Conservation (phyloP, 371 early-diverging fungal genomes). For the Mucor plumbeus region DNA sequence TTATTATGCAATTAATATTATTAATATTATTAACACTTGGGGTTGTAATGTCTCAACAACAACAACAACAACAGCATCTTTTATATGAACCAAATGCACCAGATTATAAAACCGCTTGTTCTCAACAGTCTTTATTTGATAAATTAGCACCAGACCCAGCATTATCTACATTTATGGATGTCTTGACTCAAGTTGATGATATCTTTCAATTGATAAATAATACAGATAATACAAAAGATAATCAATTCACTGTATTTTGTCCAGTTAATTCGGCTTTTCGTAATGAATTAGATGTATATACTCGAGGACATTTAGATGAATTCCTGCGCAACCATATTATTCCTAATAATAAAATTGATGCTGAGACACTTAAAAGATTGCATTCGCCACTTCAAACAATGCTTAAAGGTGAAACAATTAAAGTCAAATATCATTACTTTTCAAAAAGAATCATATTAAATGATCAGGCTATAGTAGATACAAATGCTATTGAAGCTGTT, state of each 20-base stretch:
- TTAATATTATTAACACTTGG: slow-evolving; percentile 2
- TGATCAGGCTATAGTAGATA: slow-evolving; percentile 37
- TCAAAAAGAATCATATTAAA: slow-evolving; percentile 33
- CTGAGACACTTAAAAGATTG: slow-evolving; percentile 21
- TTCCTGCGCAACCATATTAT: slow-evolving; percentile 49
- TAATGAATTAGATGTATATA: slow-evolving; percentile 21
- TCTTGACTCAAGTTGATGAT: slow-evolving; percentile 42
- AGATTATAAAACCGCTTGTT: slow-evolving; percentile 29
- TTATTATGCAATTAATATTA: slow-evolving; percentile 10
- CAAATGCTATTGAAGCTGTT: slow-evolving; percentile 36
- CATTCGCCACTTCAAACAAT: slow-evolving; percentile 33
- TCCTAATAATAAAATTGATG: slow-evolving; percentile 30
- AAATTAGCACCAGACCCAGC: slow-evolving; percentile 49
- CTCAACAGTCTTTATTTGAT: slow-evolving; percentile 49
- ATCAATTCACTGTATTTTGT: slow-evolving; percentile 43
- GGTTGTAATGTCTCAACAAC: slow-evolving; percentile 1
- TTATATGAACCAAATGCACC: slow-evolving; percentile 48
- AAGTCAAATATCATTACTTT: slow-evolving; percentile 38
- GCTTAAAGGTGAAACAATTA: slow-evolving; percentile 25
- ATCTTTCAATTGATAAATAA: slow-evolving; percentile 41
- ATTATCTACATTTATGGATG: slow-evolving; percentile 52
- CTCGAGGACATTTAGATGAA: slow-evolving; percentile 28
- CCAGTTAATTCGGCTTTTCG: slow-evolving; percentile 50
- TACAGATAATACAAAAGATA: slow-evolving; percentile 21
- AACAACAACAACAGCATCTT: slow-evolving; percentile 15